Base-by-base conservation (phyloP, 2,329 filamentous ascomycete species). In the Phyllosticta ampelicida region DNA sequence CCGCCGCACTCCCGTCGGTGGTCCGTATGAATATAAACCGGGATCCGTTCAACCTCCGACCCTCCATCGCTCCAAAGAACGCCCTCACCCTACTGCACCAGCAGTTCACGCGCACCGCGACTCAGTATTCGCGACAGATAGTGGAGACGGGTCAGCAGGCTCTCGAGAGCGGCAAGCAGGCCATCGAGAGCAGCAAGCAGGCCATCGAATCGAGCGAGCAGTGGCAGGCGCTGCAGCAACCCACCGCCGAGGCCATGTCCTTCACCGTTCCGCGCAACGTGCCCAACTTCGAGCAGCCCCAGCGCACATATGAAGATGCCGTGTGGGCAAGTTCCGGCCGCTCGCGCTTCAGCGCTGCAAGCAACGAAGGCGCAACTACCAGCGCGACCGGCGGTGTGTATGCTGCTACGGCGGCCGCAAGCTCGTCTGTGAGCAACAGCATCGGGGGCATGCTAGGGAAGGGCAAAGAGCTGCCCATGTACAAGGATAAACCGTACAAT, bases 401-500 rank as follows among this genome's bases (percentile, higher is more conserved):
- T 54, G 66, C 65, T 26, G 69, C 73, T 55, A 71, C 65, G 23
- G 70, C 71, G 52, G 78, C 75, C 53, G 49, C 19, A 5, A 11
- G 28, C n/a, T 30, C 29, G 19, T 28, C 55, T 20, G 77, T 89
- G 48, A 77, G 86, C 53, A 80, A 81, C 65, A 83, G 81, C 61
- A 77, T 89, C 36, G 81, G 80, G 54, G 79, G 78, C 60, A 79
- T 90, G 61, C 85, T 91, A 62, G 82, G 85, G 44, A 76, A 79
- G 53, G 77, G 81, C 74, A 71, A 71, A 61, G 77, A 83, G 60
- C 76, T 99, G 62, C 94, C 94, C 51, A 91, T 97, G 87, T 99
- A 99, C 77, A 99, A 99, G 75, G 94, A 99, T 75, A 99, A 99
- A 72, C 94, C 94, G n/a, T 94, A 89, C 69, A 80, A 79, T 54